These are phyloP conservation scores for Talaromyces proteolyticus DNA, from an alignment of 495 filamentous ascomycete genomes.

Conservation along the genomic window DNA sequence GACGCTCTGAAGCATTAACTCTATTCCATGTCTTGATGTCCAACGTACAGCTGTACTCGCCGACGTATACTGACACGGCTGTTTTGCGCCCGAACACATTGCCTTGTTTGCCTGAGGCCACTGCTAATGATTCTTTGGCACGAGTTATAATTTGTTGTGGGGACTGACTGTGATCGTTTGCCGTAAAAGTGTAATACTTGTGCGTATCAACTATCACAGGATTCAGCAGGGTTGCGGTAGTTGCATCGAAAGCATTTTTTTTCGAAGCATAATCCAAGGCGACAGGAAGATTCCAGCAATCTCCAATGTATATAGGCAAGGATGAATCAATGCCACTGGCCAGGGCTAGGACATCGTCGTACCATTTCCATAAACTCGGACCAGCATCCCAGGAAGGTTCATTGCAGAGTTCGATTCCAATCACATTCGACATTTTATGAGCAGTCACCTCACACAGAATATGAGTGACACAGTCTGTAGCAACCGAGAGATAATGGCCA, in stretches of 20 bases:
- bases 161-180: constrained; percentile 31
- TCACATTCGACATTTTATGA: constrained; percentile 30
- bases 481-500: constrained; percentile 21
- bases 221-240: constrained; percentile 9
- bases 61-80: constrained; percentile 41
- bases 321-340: constrained; percentile 34
- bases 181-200: constrained; percentile 47
- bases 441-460: constrained; percentile 32
- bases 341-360: constrained; percentile 37
- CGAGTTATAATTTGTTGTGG: constrained; percentile 42
- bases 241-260: constrained; percentile 16
- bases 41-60: constrained; percentile 50
- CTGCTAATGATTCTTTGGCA: constrained; percentile 12
- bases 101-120: constrained; percentile 23
- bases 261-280: constrained; percentile 29
- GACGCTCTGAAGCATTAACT: constrained; percentile 16
- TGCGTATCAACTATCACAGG: constrained; percentile 51
- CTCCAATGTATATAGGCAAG: constrained; percentile 49
- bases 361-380: constrained; percentile 46
- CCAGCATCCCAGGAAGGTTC: constrained; percentile 36
- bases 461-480: constrained; percentile 32
- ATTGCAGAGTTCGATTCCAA: constrained; percentile 48
- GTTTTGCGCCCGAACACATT: constrained; percentile 31
- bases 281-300: constrained; percentile 40
- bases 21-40: constrained; percentile 36